Evolutionary conservation across 805 yeast species (phyloP).

Genomic region (Zygosaccharomyces bailii): DNA sequence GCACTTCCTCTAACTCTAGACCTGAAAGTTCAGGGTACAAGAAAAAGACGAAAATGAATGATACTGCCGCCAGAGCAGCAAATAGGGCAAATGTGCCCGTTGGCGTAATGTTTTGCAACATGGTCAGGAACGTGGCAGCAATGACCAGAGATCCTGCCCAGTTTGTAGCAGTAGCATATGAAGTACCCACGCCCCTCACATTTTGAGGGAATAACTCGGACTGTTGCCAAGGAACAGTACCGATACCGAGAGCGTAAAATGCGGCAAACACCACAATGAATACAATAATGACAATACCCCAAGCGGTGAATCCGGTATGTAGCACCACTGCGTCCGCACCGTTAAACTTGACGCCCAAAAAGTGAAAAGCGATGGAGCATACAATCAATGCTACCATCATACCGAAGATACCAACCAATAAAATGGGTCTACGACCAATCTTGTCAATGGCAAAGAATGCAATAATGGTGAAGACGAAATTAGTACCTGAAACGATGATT

Average conservation of each 20-base stretch:
- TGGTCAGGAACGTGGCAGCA: constrained; percentile 88
- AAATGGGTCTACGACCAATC: constrained; percentile 82
- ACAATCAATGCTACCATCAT: constrained; percentile 74
- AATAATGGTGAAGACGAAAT: constrained; percentile 78
- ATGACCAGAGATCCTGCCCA: constrained; percentile 94
- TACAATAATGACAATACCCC: constrained; percentile 86
- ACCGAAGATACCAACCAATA: constrained; percentile 77
- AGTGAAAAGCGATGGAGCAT: constrained; percentile 91
- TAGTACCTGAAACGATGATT: constrained; percentile 88
- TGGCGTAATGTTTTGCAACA: constrained; percentile 90
- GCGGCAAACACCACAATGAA: constrained; percentile 88
- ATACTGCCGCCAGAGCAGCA: constrained; percentile 72
- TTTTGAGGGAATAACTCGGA: constrained; percentile 91
- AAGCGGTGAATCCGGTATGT: constrained; percentile 55
- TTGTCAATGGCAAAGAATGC: constrained; percentile 85
- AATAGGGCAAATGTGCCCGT: constrained; percentile 91
- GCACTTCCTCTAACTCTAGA: constrained; percentile 87
- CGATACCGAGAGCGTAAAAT: constrained; percentile 89
- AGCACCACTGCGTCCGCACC: constrained; percentile 44
- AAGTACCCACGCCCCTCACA: constrained; percentile 89
- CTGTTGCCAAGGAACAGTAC: constrained; percentile 98
- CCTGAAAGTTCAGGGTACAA: constrained; percentile 92
- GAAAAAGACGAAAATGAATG: constrained; percentile 73
- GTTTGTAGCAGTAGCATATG: constrained; percentile 86
- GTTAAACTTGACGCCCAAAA: constrained; percentile 58